Evolutionary conservation across 2,329 filamentous ascomycete genomes (phyloP), one percentile per base, ranked within the genome.

Genomic region (Gyromitra esculenta): DNA sequence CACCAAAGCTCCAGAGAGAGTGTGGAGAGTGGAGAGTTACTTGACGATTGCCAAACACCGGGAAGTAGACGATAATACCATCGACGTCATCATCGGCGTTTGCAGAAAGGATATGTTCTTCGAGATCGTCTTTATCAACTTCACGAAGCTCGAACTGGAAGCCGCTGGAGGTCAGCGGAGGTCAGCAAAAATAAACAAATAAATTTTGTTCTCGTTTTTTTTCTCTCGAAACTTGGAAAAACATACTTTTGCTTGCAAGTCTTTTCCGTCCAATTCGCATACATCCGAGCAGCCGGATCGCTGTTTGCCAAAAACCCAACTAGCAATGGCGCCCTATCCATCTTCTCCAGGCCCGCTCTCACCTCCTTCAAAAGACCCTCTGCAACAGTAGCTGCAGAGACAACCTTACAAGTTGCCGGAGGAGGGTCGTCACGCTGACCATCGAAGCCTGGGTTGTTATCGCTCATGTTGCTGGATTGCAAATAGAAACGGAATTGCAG

Each of bases 251-350:
- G 95, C 84, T 91, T 89, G 84, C 93, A 97, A 2, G 96, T 97
- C 88, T 97, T 97, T 84, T 93, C 92, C 52, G 95, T 97, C 93
- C 93, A 97, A 84, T 97, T 93, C 70, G 96, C 96, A 83, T 99
- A 98, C 86, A 96, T 93, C 81, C 92, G 87, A 41, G 95, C 95
- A 50, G 94, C 93, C 39, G 94, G 93, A 84, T 99, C 96, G 79
- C 89, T 88, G 84, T 97, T 98, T 80, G 95, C 94, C 73, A 99
- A 87, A 84, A 97, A 97, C 75, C 95, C 96, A 57, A 95, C 92
- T 68, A 99, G 88, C 77, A 92, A 90, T 43, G 96, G 94, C 82
- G 90, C 86, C 54, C 82, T 81, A 75, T 73, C 79, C 57, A 81
- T 64, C 56, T 79, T 75, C 59, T 84, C 84, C 76, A 83, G 83